These are phyloP conservation scores for Senecio squalidus DNA, from an alignment of 140 eudicot genomes.

Conservation along the genomic window DNA sequence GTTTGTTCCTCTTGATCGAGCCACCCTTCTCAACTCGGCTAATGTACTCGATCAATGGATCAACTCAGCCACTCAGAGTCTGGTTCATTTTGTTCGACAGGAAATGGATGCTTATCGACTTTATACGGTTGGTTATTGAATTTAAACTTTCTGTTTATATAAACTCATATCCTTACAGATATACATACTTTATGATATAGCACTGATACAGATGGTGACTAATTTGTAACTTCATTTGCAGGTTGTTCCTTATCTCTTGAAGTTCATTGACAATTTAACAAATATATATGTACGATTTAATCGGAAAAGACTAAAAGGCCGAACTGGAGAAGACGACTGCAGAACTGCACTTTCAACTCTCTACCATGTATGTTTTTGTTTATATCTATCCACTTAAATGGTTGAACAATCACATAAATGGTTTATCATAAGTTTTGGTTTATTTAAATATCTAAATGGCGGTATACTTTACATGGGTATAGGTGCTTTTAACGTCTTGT, in stretches of 20 bases:
- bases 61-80: conserved; percentile 81
- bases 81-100: conserved; percentile 88
- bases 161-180: not conserved
- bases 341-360: conserved; percentile 87
- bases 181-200: no score
- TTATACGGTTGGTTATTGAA: conserved; percentile 51
- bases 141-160: not conserved
- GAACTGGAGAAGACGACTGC: conserved; percentile 80
- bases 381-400: not conserved
- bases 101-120: conserved; percentile 97
- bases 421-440: no score
- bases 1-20: conserved; percentile 59
- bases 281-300: conserved; percentile 82
- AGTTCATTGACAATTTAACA: conserved; percentile 73
- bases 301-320: conserved; percentile 90
- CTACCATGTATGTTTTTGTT: conserved; percentile 51
- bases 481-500: conserved; percentile 14
- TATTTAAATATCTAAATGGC: no score
- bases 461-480: no score
- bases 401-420: no score
- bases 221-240: conserved; percentile 21
- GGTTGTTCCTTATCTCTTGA: conserved; percentile 91
- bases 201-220: conserved; percentile 9
- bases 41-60: conserved; percentile 99
- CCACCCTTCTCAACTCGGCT: conserved; percentile 55